These are phyloP conservation scores for Diplocarpon mali DNA, from an alignment of 2,329 filamentous ascomycete species.

Conservation along the genomic window DNA sequence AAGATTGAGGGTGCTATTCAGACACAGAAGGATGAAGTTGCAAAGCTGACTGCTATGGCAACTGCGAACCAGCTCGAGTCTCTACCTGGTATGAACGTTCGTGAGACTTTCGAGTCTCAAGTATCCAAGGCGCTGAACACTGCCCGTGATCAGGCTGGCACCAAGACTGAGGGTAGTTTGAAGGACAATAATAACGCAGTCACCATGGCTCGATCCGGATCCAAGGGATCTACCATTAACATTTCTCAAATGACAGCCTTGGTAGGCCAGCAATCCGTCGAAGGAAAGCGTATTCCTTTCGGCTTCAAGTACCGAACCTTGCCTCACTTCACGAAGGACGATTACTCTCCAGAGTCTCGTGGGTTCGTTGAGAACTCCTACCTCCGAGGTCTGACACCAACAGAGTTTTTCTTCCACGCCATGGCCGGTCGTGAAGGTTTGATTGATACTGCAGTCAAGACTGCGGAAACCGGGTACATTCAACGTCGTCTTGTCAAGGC, in stretches of 20 bases:
- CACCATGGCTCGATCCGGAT: conserved; percentile 91
- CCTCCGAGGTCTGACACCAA: conserved; percentile 84
- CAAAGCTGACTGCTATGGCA: conserved; percentile 61
- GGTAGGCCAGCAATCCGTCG: conserved; percentile 95
- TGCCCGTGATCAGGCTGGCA: conserved; percentile 93
- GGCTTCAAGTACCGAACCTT: conserved; percentile 97
- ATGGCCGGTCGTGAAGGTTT: conserved; percentile 99
- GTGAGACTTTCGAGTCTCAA: conserved; percentile 96
- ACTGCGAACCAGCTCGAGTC: conserved; percentile 82
- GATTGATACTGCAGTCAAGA: conserved; percentile 99
- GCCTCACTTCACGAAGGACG: conserved; percentile 97
- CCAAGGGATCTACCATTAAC: conserved; percentile 98
- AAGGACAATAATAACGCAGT: conserved; percentile 96
- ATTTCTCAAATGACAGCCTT: conserved; percentile 99
- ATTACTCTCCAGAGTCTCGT: conserved; percentile 93
- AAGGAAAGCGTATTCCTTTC: conserved; percentile 97
- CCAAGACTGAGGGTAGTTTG: conserved; percentile 78
- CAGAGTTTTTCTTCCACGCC: conserved; percentile 99
- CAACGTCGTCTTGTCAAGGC: conserved; percentile 97
- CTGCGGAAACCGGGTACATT: conserved; percentile 97
- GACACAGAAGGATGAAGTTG: conserved; percentile 71
- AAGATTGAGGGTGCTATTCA: conserved; percentile 77
- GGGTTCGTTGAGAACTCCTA: conserved; percentile 99
- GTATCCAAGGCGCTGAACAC: conserved; percentile 90
- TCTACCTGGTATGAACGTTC: conserved; percentile 95